Conservation (phyloP, 73 alveolate species). For the Durusdinium trenchii region DNA sequence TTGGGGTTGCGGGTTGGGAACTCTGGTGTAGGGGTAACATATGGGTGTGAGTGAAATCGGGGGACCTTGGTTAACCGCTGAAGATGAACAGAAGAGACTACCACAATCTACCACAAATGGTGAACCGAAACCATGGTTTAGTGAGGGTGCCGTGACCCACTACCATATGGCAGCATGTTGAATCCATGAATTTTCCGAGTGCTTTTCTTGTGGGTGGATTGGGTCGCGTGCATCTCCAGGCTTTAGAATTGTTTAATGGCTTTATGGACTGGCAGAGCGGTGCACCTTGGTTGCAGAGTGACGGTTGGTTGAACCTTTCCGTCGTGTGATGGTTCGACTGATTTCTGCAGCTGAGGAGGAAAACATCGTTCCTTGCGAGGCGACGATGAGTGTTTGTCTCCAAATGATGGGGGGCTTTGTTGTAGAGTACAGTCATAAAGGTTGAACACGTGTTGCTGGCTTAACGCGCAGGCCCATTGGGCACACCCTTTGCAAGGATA, state of each 20-base stretch:
- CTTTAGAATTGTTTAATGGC: conserved; percentile 49
- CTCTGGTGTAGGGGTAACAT: too few relatives aligned
- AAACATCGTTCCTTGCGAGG: conserved; percentile 60
- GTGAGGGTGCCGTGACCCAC: too few relatives aligned
- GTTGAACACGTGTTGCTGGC: too few relatives aligned
- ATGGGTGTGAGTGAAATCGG: too few relatives aligned
- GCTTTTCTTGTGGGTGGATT: too few relatives aligned
- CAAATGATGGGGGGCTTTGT: neutral
- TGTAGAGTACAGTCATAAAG: too few relatives aligned
- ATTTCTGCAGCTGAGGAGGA: conserved; percentile 24
- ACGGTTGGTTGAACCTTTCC: neutral
- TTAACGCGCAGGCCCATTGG: conserved; percentile 80
- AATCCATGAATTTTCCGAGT: too few relatives aligned
- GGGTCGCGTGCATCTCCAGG: neutral
- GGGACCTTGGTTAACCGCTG: too few relatives aligned
- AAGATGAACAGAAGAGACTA: too few relatives aligned
- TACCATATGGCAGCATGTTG: too few relatives aligned
- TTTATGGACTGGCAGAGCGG: conserved; percentile 39
- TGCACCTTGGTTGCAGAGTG: conserved; percentile 19
- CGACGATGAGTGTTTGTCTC: neutral
- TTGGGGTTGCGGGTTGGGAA: neutral
- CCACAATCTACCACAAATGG: too few relatives aligned
- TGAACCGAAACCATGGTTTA: too few relatives aligned
- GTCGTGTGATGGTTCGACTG: neutral
- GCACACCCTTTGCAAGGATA: conserved; percentile 76